Conservation (phyloP, 768 basidiomycete species). For the Clavaria fumosa region DNA sequence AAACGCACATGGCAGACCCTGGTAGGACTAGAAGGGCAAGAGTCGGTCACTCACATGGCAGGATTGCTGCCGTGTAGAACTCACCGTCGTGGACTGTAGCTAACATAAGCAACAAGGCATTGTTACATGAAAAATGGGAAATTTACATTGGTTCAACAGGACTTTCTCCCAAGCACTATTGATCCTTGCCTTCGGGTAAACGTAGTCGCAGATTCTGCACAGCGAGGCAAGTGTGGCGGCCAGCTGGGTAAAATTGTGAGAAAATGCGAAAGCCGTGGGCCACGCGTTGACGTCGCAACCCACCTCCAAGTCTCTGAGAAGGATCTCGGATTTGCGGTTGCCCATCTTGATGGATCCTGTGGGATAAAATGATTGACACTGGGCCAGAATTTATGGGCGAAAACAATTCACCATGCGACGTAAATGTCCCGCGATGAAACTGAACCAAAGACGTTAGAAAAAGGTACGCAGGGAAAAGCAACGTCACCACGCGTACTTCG, state of each 20-base stretch:
- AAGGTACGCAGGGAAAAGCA: not conserved
- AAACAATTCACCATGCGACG: constrained; percentile 59
- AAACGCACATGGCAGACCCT: constrained; percentile 74
- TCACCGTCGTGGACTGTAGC: constrained; percentile 65
- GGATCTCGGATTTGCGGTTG: constrained; percentile 90
- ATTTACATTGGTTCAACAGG: constrained; percentile 70
- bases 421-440: constrained; percentile 92
- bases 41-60: too few species aligned
- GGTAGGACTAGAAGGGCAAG: constrained; percentile 81
- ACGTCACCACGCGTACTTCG: constrained; percentile 38
- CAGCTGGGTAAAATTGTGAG: too few species aligned
- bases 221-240: constrained; percentile 75
- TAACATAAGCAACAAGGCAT: constrained; percentile 4
- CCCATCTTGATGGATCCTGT: constrained; percentile 87
- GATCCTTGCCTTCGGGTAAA: constrained; percentile 68
- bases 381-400: not conserved
- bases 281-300: too few species aligned
- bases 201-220: constrained; percentile 35
- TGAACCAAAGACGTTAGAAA: too few species aligned
- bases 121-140: not conserved
- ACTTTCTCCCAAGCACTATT: constrained; percentile 92
- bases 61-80: constrained; percentile 13
- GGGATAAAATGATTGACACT: not conserved
- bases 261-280: too few species aligned
- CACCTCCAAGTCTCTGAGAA: constrained; percentile 87